Evolutionary conservation across 345 rosid species (phyloP), one percentile per base, ranked within the genome.

Genomic region (Balakata baccata): DNA sequence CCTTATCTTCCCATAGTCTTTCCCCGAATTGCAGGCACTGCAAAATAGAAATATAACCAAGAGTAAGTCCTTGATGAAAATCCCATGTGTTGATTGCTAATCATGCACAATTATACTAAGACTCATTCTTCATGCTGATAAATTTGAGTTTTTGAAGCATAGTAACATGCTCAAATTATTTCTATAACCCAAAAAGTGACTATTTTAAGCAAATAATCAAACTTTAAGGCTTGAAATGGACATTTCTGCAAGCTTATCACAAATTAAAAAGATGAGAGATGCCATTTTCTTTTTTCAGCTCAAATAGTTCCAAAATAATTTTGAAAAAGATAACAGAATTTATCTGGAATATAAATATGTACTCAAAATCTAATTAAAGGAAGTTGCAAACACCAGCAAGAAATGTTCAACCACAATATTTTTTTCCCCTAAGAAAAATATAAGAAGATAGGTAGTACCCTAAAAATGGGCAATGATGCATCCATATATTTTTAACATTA

Each of bases 11-110:
- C 98, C 97, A 69, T 94, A 92, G 84, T 94, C 72, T 94, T 94
- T 14, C 97, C 97, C 79, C 96, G 84, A 57, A 94, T 77, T 64
- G 97, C 98, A 43, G 98, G 98, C 97, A 94, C 97, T 90, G 87
- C 73, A 75, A 53, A 29, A 25, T 41, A 72, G 51, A 25, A 60
- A 73, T 34, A 61, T 46, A 64, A 23, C 11, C 56, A 75, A 52
- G 4, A 54, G 41, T 53, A 73, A 75, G 69, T 52, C 62, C 64
- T 59, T 43, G 7, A 29, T 41, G 17, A 3, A 58, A 20, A 13
- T 70, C 64, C 45, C 60, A 71, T 29, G 18, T 56, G 43, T 52
- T 23, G 51, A 34, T 58, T 20, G 29, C 14, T 52, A 3, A 66
- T n/a, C n/a, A n/a, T n/a, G n/a, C n/a, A n/a, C n/a, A n/a, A n/a